Percentiles rank a stretch among this genome's conserved stretches.
Evolutionary conservation across 2,329 filamentous ascomycete genomes (phyloP).

Genomic region (Corniculantispora saksenae): DNA sequence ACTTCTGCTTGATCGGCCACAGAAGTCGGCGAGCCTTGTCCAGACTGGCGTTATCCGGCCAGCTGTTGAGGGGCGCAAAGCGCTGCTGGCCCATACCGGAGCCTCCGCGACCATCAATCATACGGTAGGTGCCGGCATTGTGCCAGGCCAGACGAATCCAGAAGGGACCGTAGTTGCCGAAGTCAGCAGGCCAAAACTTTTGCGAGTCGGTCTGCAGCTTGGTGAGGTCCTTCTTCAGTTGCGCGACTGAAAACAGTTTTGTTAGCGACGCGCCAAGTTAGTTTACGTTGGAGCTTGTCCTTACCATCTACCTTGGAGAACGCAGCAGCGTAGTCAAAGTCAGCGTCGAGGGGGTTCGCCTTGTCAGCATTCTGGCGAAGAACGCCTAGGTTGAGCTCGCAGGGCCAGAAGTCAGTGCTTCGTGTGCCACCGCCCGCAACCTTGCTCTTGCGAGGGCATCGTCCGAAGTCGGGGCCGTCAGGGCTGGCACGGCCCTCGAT

Average conservation of each 20-base stretch:
- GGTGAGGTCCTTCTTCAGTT: conserved; percentile 70
- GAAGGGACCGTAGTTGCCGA: conserved; percentile 77
- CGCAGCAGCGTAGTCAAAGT: conserved; percentile 71
- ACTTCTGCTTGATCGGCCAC: conserved; percentile 84
- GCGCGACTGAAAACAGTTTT: conserved; percentile 47
- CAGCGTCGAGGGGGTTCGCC: conserved; percentile 63
- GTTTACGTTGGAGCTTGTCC: not conserved
- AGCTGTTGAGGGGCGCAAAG: conserved; percentile 77
- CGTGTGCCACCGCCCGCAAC: conserved; percentile 64
- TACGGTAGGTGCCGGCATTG: conserved; percentile 72
- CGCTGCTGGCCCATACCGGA: conserved; percentile 75
- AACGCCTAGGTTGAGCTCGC: conserved; percentile 66
- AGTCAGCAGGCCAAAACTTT: conserved; percentile 81
- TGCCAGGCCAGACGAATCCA: conserved; percentile 84
- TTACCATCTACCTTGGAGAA: conserved; percentile 63
- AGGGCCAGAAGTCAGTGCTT: conserved; percentile 76
- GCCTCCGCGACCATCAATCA: conserved; percentile 73
- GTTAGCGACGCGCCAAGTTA: not conserved
- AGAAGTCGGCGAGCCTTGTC: conserved; percentile 80
- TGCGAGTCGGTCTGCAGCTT: conserved; percentile 75
- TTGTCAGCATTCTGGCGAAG: conserved; percentile 68
- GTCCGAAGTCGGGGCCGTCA: conserved; percentile 10
- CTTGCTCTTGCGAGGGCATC: conserved; percentile 31
- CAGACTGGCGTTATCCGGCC: conserved; percentile 76
- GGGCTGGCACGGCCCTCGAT: conserved; percentile 2